Evolutionary conservation across 1,284 basidiomycete genomes (phyloP).

Genomic region (Ustilago tritici): DNA sequence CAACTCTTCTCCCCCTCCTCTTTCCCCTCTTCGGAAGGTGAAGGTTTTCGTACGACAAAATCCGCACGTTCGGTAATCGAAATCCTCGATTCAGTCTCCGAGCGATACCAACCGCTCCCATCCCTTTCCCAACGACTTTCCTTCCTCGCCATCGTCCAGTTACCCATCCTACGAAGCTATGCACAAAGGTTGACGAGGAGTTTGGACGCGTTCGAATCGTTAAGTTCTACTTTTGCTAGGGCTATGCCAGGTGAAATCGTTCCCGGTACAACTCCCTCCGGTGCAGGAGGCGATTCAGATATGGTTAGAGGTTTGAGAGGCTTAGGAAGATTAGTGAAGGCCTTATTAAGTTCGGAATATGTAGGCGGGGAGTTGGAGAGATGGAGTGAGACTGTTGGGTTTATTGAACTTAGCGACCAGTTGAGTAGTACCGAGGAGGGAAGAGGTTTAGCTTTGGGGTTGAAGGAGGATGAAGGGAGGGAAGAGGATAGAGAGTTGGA

Average conservation of each 20-base stretch:
- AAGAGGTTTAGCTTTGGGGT: conserved; percentile 19
- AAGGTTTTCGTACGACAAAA: conserved; percentile 50
- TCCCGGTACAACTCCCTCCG: conserved; percentile 4
- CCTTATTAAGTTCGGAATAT: conserved; percentile 54
- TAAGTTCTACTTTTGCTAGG: conserved; percentile 78
- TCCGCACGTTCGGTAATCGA: conserved; percentile 51
- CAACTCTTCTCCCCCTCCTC: conserved; percentile 17
- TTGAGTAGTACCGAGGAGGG: conserved; percentile 46
- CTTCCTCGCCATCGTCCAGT: conserved; percentile 85
- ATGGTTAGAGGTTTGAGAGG: conserved; percentile 66
- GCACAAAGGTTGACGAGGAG: conserved; percentile 82
- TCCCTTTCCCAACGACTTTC: conserved; percentile 80
- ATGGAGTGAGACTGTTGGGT: conserved; percentile 56
- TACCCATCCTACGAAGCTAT: conserved; percentile 85
- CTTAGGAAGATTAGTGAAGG: conserved; percentile 61
- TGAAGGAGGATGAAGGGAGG: conserved; percentile 35
- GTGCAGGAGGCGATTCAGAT: conserved; percentile 42
- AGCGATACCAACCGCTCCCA: conserved; percentile 89
- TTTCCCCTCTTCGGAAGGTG: neutral
- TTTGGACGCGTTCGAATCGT: conserved; percentile 88
- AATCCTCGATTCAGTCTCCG: conserved; percentile 71
- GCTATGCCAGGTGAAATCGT: conserved; percentile 82
- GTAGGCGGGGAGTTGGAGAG: conserved; percentile 53
- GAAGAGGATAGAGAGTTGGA: conserved; percentile 58
- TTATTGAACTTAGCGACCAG: conserved; percentile 54